Evolutionary conservation across 164 flowering plant species (phyloP).

Genomic region (Chimonanthus praecox): DNA sequence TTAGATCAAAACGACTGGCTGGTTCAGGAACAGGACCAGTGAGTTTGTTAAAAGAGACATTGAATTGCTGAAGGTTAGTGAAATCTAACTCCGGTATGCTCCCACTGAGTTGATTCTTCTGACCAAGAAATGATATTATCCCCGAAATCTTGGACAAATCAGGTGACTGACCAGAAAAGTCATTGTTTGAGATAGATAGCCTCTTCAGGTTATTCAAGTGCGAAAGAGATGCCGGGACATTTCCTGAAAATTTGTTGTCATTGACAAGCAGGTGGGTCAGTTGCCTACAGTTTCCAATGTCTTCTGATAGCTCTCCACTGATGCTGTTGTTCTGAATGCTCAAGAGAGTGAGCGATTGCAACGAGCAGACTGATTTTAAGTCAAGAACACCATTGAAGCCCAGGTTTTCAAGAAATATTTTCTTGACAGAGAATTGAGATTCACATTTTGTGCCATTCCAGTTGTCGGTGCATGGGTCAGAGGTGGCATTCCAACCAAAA

Average conservation of each 20-base stretch:
- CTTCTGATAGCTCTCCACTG: slow-evolving; percentile 27
- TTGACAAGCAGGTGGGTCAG: slow-evolving; percentile 33
- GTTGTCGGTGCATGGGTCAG: slow-evolving; percentile 36
- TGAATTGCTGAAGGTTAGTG: slow-evolving; percentile 31
- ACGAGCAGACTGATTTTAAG: slow-evolving; percentile 25
- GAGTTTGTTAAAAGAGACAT: slow-evolving; percentile 48
- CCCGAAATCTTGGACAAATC: slow-evolving; percentile 40
- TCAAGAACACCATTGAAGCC: slow-evolving; percentile 33
- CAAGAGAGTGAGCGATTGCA: slow-evolving; percentile 26
- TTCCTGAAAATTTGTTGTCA: slow-evolving; percentile 34
- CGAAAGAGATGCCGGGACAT: slow-evolving; percentile 32
- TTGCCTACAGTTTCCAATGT: slow-evolving; percentile 34
- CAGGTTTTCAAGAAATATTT: slow-evolving; percentile 21
- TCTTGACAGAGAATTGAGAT: slow-evolving; percentile 10
- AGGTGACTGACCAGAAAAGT: slow-evolving; percentile 41
- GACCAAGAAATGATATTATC: slow-evolving; percentile 30
- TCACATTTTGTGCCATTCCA: slow-evolving; percentile 39
- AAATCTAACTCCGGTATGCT: slow-evolving; percentile 41
- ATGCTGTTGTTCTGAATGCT: slow-evolving; percentile 35
- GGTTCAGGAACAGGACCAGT: slow-evolving; percentile 40
- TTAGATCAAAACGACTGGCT: slow-evolving; percentile 13
- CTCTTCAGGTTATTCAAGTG: slow-evolving; percentile 30
- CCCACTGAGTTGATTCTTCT: slow-evolving; percentile 42
- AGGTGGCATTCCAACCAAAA: slow-evolving; percentile 29
- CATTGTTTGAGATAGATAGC: slow-evolving; percentile 37